Base-by-base conservation (phyloP, 2,329 filamentous ascomycete genomes). In the Cadophora sp. region DNA sequence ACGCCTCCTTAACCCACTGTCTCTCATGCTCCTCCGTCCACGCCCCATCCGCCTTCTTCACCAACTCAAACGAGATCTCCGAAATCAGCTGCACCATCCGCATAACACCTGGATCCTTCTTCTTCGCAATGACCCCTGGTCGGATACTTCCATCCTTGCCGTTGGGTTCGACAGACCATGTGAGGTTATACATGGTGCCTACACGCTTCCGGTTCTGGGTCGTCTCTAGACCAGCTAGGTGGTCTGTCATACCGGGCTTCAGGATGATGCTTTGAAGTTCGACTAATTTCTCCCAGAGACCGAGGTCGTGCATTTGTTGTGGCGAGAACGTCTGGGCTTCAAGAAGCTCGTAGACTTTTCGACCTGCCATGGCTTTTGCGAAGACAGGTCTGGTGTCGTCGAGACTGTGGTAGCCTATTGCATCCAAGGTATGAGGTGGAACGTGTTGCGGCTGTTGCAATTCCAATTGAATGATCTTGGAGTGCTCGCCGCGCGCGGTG, bases 361-460 rank as follows among this genome's bases (percentile, higher is more conserved):
- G 24, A 16, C 24, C 50, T 24, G 46, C 50, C 26, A 26, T 53
- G n/a, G 61, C 48, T 16, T 11, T 22, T n/a, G 50, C 46, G n/a
- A 37, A 64, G 8, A 64, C 61, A 5, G 46, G 61, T 29, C 27
- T 27, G 22, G 55, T 64, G 31, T 55, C 61, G n/a, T 64, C 61
- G n/a, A 63, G 61, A 8, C 27, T 37, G 48, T 63, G 61, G 31
- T 59, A 59, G 8, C 31, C 31, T 9, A 59, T 59, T 2, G 4
- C 7, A 14, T 24, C 34, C 31, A 59, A 34, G 4, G 31, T 24
- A 5, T 27, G 19, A 7, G 1, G 1, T 12, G 55, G 31, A n/a
- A 59, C 31, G 31, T 59, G 55, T 24, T 59, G 55, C 9, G 55
- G 55, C 0, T 12, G n/a, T 31, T 59, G 55, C n/a, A 59, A 34